phyloP scores from a whole-genome alignment of 306 rosid genomes.

The Alnus glutinosa region DNA sequence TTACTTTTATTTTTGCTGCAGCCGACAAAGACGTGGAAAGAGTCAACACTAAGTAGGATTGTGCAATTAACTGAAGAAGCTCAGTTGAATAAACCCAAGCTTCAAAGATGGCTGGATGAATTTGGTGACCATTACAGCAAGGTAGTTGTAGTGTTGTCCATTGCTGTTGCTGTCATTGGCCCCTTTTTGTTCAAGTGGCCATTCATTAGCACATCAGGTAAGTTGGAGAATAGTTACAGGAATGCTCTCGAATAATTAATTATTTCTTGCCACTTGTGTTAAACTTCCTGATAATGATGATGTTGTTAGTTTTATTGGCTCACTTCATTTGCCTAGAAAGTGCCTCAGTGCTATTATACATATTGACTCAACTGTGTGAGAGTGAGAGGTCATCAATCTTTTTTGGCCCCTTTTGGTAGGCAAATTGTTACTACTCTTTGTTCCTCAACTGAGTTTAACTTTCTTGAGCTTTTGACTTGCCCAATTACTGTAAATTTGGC shows the following conservation, averaged over 20 bases:
- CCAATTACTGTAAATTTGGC: not conserved
- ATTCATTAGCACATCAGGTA: constrained; percentile 80
- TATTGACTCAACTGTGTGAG: constrained; percentile 2
- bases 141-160: constrained; percentile 83
- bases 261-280: constrained; percentile 9
- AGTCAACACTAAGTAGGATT: constrained; percentile 85
- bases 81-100: constrained; percentile 83
- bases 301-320: constrained; percentile 14
- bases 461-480: not conserved
- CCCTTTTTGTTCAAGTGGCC: constrained; percentile 97
- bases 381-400: not conserved
- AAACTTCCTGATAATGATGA: not conserved
- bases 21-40: constrained; percentile 90
- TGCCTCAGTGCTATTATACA: constrained; percentile 11
- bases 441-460: not conserved
- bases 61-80: constrained; percentile 99
- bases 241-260: constrained; percentile 11
- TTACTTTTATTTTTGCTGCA: constrained; percentile 34
- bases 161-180: constrained; percentile 82
- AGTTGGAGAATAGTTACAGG: constrained; percentile 18
- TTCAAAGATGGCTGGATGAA: constrained; percentile 97
- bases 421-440: not conserved
- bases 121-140: constrained; percentile 95
- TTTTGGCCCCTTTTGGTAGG: not conserved
- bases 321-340: not conserved